These are phyloP conservation scores for Colletotrichum sp. DNA, from an alignment of 2,329 filamentous ascomycete genomes.

Conservation along the genomic window DNA sequence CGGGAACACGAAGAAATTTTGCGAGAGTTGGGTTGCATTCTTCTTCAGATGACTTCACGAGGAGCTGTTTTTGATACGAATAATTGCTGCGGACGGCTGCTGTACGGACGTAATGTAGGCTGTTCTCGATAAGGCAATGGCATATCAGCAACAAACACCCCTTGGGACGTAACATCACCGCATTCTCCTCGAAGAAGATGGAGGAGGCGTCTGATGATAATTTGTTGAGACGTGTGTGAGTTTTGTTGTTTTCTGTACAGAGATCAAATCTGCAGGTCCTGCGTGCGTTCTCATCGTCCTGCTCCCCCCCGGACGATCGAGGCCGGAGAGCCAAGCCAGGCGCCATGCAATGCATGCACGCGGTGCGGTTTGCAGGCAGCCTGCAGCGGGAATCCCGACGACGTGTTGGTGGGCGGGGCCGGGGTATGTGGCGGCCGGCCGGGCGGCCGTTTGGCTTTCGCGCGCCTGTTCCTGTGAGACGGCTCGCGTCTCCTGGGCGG, in stretches of 20 bases:
- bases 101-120: conserved; percentile 6
- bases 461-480: neutral
- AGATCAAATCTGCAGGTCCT: neutral
- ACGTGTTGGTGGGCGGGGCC: neutral
- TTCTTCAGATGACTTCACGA: neutral
- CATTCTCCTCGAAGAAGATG: neutral
- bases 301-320: neutral
- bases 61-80: neutral
- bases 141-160: neutral
- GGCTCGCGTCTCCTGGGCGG: neutral
- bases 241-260: neutral
- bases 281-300: neutral
- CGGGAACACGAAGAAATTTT: neutral
- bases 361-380: neutral
- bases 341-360: neutral
- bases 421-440: neutral
- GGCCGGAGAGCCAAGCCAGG: neutral
- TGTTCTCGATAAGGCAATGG: neutral
- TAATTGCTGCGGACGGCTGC: neutral
- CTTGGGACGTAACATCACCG: neutral
- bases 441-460: neutral
- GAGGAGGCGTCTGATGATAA: neutral
- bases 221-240: neutral
- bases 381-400: neutral
- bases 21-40: neutral